Percentiles rank a stretch among this genome's conserved stretches.
Evolutionary conservation across 495 filamentous ascomycete genomes (phyloP).

Genomic region (Aspergillus saccharolyticus): DNA sequence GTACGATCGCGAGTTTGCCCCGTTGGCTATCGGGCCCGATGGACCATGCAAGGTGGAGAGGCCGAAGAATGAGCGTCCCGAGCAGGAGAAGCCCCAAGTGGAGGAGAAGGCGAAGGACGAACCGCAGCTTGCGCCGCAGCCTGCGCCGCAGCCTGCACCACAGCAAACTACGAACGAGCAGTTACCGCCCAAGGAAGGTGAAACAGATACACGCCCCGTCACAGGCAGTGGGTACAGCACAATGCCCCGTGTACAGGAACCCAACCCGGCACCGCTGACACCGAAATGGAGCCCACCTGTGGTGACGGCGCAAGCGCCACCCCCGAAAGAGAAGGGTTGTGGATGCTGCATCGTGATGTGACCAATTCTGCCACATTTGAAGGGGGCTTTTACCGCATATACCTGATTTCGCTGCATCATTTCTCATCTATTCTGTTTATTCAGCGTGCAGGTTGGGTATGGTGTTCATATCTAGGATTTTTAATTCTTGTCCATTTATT

Average conservation of each 20-base stretch:
- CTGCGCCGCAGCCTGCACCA: not conserved
- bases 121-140: not conserved
- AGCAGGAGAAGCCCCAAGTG: slow-evolving; percentile 23
- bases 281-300: slow-evolving; percentile 37
- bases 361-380: slow-evolving; percentile 12
- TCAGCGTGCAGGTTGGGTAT: slow-evolving; percentile 26
- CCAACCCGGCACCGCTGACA: slow-evolving; percentile 31
- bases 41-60: slow-evolving; percentile 22
- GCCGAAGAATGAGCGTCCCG: slow-evolving; percentile 22
- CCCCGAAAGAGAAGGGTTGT: slow-evolving; percentile 43
- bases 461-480: slow-evolving; percentile 30
- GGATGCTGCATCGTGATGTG: slow-evolving; percentile 53
- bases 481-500: slow-evolving; percentile 27
- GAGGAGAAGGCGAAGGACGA: slow-evolving; percentile 23
- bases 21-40: slow-evolving; percentile 58
- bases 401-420: slow-evolving; percentile 7
- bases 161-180: slow-evolving; percentile 3
- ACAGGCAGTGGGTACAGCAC: slow-evolving; percentile 46
- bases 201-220: slow-evolving; percentile 31
- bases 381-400: too few relatives aligned
- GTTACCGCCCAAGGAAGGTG: slow-evolving; percentile 27
- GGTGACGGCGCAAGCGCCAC: slow-evolving; percentile 32
- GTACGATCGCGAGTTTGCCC: slow-evolving; percentile 79
- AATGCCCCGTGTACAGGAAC: slow-evolving; percentile 50
- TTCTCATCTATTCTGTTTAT: slow-evolving; percentile 20